phyloP scores from a whole-genome alignment of 176 grass and related monocot genomes.

The Calamus simplicifolius region DNA sequence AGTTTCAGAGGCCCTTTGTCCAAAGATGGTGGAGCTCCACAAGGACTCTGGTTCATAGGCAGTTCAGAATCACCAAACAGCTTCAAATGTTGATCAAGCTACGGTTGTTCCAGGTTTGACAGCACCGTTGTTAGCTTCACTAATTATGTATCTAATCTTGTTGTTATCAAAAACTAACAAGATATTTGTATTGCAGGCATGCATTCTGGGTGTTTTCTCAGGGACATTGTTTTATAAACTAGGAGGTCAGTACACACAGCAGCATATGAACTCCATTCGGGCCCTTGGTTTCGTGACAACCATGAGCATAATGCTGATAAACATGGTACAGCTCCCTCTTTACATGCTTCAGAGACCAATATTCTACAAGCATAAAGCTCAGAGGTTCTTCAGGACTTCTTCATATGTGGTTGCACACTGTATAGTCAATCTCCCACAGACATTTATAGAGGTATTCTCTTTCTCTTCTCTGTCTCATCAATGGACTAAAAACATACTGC shows the following conservation, averaged over 20 bases:
- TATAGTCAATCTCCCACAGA: conserved; percentile 14
- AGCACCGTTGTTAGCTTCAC: neutral
- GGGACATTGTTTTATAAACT: conserved; percentile 27
- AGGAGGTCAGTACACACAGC: conserved; percentile 19
- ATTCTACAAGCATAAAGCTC: conserved; percentile 28
- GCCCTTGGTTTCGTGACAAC: conserved; percentile 27
- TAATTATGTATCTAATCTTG: too few species aligned
- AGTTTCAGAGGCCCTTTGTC: conserved; percentile 22
- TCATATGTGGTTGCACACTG: conserved; percentile 28
- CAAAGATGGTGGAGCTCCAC: conserved; percentile 25
- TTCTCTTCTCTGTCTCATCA: too few species aligned
- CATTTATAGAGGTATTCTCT: conserved; percentile 24
- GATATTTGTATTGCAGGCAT: conserved; percentile 3
- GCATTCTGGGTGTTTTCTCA: conserved; percentile 28
- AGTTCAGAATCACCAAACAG: conserved; percentile 20
- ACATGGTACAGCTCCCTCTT: conserved; percentile 23
- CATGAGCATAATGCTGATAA: conserved; percentile 32
- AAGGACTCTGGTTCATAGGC: conserved; percentile 16
- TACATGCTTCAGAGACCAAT: conserved; percentile 31
- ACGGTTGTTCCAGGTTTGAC: conserved; percentile 15
- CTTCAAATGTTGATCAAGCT: conserved; percentile 18
- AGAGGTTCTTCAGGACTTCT: conserved; percentile 29
- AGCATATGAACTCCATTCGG: conserved; percentile 29
- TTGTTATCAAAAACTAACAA: too few species aligned
- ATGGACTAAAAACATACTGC: too few species aligned